phyloP scores from a whole-genome alignment of 345 rosid genomes.

The Lumnitzera racemosa region DNA sequence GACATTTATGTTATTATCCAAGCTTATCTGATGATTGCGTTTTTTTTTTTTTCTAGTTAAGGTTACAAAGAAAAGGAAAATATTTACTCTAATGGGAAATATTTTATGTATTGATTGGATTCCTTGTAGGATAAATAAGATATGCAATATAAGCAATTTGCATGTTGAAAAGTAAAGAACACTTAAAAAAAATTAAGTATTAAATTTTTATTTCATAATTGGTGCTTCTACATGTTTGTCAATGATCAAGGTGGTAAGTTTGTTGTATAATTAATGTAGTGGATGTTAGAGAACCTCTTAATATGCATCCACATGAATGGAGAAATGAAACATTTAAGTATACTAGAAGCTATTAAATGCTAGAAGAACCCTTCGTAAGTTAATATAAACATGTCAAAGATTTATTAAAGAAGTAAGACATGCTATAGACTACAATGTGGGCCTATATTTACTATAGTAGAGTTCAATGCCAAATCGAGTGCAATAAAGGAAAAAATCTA shows the following conservation, averaged over 20 bases:
- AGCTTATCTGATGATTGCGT: too few species aligned
- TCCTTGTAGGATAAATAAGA: too few species aligned
- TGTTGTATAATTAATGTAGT: background rate
- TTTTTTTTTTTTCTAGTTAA: too few species aligned
- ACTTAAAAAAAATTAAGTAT: too few species aligned
- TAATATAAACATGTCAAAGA: background rate
- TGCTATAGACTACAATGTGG: background rate
- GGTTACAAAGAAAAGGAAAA: too few species aligned
- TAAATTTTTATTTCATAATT: too few species aligned
- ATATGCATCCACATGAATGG: background rate
- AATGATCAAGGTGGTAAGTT: background rate
- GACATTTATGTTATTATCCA: too few species aligned
- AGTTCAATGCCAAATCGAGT: background rate
- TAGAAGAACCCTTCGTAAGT: background rate
- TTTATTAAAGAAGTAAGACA: background rate
- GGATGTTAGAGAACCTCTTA: background rate
- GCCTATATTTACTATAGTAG: background rate
- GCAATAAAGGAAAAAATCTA: background rate
- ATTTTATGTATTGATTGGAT: too few species aligned
- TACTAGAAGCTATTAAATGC: background rate
- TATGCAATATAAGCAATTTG: too few species aligned
- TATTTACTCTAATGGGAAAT: too few species aligned
- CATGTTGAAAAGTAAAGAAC: too few species aligned
- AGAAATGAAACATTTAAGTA: background rate
- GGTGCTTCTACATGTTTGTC: background rate